Base-by-base conservation (phyloP, 2,329 filamentous ascomycete genomes). In the Aspergillus nomiae region DNA sequence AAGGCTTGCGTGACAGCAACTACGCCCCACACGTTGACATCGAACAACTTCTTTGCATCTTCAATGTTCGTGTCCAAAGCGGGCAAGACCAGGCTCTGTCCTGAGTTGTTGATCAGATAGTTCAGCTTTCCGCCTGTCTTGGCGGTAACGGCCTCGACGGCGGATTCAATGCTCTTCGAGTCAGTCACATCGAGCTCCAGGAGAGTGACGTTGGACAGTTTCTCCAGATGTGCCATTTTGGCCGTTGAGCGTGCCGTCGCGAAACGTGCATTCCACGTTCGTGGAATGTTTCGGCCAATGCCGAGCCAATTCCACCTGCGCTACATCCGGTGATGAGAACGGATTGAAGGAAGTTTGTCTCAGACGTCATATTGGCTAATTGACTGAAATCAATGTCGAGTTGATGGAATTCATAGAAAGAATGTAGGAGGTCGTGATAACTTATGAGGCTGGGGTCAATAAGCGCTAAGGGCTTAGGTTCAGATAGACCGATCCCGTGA, bases 81-180 rank as follows among this genome's bases (percentile, higher is more conserved):
- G 1, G 80, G 81, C 61, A 71, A 71, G 11, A 71, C 65, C n/a
- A 72, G 72, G n/a, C 66, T 68, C 2, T 59, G 55, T 2, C 77
- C 81, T 14, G 81, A 78, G 59, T 83, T 84, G 69, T 83, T 83
- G 60, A 83, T 68, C 0, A 82, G 69, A 36, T 73, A 68, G 59
- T 81, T 74, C 10, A 82, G 70, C 9, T 56, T 72, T 14, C 77
- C 78, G 12, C 71, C 73, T 0, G 77, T 78, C 19, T 63, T 24
- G 9, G 59, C 60, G 30, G 63, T 64, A 34, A 76, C 67, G 10
- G 66, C 63, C n/a, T 66, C 65, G 6, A 71, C 65, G 8, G 71
- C 71, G 21, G 73, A 71, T 21, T 77, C 69, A 56, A 78, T 76
- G 14, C 69, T 71, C 12, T 58, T 21, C 6, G 67, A 55, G 1